These are phyloP conservation scores for Fusarium oligoseptatum DNA, from an alignment of 2,329 filamentous ascomycete genomes.

Conservation along the genomic window DNA sequence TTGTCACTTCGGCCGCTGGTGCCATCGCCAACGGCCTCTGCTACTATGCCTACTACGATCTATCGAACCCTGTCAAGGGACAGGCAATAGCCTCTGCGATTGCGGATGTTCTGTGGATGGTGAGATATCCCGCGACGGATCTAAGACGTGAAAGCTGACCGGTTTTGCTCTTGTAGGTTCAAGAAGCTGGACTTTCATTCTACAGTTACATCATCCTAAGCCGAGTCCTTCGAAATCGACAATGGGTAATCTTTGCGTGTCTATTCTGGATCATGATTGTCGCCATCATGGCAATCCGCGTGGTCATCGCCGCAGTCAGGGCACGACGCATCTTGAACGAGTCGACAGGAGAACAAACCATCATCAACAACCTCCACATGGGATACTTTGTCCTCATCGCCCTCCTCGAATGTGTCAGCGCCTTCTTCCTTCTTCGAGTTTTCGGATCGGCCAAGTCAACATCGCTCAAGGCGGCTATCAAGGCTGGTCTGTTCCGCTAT, in stretches of 20 bases:
- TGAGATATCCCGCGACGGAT: constrained; percentile 25
- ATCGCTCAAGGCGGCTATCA: constrained; percentile 46
- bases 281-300: constrained; percentile 63
- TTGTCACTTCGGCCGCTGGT: constrained; percentile 54
- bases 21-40: constrained; percentile 59
- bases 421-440: constrained; percentile 55
- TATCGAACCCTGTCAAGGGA: constrained; percentile 30
- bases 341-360: constrained; percentile 41
- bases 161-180: constrained; percentile 49
- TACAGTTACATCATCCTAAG: constrained; percentile 67
- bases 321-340: constrained; percentile 47
- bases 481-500: constrained; percentile 54
- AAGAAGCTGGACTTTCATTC: constrained; percentile 60
- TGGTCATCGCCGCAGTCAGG: constrained; percentile 52
- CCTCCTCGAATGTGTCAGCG: constrained; percentile 55
- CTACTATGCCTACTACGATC: constrained; percentile 57
- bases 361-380: constrained; percentile 56
- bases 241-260: constrained; percentile 59
- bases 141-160: background rate
- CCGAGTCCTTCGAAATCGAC: constrained; percentile 61
- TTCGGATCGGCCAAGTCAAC: constrained; percentile 52
- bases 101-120: constrained; percentile 58
- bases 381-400: constrained; percentile 59
- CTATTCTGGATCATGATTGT: constrained; percentile 71
- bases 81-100: constrained; percentile 54